Conservation (phyloP, 257 asterid genomes). For the Thymus mandschuricus region DNA sequence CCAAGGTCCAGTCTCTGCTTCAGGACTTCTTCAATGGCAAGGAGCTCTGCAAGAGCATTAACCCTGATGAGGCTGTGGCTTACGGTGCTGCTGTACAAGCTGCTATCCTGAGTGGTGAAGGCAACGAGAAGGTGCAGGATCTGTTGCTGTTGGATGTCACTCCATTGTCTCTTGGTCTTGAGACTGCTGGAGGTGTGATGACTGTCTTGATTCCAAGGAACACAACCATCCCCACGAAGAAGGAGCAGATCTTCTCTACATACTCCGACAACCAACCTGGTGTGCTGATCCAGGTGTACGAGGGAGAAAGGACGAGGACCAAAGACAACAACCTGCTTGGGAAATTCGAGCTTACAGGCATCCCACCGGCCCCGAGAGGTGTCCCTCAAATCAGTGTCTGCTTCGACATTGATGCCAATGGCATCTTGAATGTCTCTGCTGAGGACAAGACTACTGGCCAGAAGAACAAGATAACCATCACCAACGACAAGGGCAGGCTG, state of each 20-base stretch:
- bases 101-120: slow-evolving; percentile 36
- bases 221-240: slow-evolving; percentile 26
- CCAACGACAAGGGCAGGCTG: not conserved
- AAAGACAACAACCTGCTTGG: slow-evolving; percentile 27
- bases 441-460: not conserved
- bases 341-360: slow-evolving; percentile 8
- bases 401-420: slow-evolving; percentile 17
- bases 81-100: slow-evolving; percentile 38
- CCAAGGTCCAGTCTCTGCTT: slow-evolving; percentile 33
- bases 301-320: slow-evolving; percentile 27
- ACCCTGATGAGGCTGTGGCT: slow-evolving; percentile 38
- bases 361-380: slow-evolving; percentile 27
- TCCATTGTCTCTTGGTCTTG: slow-evolving; percentile 34
- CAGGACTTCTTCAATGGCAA: slow-evolving; percentile 37
- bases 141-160: slow-evolving; percentile 37
- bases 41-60: slow-evolving; percentile 34
- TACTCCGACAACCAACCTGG: slow-evolving; percentile 5
- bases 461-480: slow-evolving; percentile 9
- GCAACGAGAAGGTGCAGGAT: slow-evolving; percentile 35
- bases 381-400: slow-evolving; percentile 9
- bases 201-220: slow-evolving; percentile 34
- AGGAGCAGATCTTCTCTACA: slow-evolving; percentile 21
- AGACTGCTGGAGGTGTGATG: slow-evolving; percentile 32
- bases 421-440: not conserved
- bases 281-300: slow-evolving; percentile 22